phyloP scores from a whole-genome alignment of 768 basidiomycete species.

The Piloderma croceum region DNA sequence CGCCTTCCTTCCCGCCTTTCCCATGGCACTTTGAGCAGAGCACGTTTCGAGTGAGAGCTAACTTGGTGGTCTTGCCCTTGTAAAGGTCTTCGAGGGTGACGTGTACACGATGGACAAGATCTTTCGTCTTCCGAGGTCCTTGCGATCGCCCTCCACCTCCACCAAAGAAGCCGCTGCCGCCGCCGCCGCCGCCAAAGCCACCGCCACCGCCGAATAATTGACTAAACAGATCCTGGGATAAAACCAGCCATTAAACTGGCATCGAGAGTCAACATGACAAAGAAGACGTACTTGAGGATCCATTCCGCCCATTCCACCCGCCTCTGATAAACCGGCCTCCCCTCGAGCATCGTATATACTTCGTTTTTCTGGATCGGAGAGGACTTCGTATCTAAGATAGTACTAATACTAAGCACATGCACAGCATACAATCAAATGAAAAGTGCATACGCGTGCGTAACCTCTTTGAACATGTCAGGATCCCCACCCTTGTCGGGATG shows the following conservation, averaged over 20 bases:
- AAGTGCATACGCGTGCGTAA: conserved; percentile 83
- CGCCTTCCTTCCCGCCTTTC: conserved; percentile 96
- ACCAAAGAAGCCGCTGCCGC: conserved; percentile 72
- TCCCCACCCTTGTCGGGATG: conserved; percentile 96
- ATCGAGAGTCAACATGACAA: not conserved
- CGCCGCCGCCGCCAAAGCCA: conserved; percentile 55
- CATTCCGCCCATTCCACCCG: conserved; percentile 91
- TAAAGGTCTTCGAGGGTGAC: conserved; percentile 98
- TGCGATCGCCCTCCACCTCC: conserved; percentile 59
- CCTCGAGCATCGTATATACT: conserved; percentile 84
- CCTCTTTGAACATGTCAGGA: conserved; percentile 95
- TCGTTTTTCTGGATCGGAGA: conserved; percentile 83
- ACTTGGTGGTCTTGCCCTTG: conserved; percentile 97
- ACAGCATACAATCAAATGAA: conserved; percentile 7
- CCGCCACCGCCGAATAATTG: conserved; percentile 80
- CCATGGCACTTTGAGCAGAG: conserved; percentile 93
- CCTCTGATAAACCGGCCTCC: conserved; percentile 84
- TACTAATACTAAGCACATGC: conserved; percentile 4
- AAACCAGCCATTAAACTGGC: conserved; percentile 5
- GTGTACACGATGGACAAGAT: conserved; percentile 93
- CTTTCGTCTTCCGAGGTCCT: conserved; percentile 91
- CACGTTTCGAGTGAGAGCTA: conserved; percentile 91
- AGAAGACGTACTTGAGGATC: conserved; percentile 73
- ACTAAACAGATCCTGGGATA: conserved; percentile 82
- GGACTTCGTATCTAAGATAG: conserved; percentile 72